phyloP scores from a whole-genome alignment of 2,329 filamentous ascomycete genomes.

The Penicillium griseofulvum region DNA sequence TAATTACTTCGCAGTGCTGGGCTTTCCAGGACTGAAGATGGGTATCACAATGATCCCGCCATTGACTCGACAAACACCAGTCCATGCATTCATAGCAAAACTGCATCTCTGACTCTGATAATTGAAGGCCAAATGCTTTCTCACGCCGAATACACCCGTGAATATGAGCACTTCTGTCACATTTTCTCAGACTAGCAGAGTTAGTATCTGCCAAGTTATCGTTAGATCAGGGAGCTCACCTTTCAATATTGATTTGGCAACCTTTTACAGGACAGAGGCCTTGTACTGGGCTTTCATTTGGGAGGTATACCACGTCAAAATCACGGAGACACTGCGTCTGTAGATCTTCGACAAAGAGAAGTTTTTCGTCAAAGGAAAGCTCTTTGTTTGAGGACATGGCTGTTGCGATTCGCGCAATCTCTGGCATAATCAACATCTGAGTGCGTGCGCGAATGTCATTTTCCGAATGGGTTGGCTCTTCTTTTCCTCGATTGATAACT shows the following conservation, averaged over 20 bases:
- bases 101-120: not conserved
- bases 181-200: constrained; percentile 3
- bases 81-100: constrained; percentile 13
- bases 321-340: constrained; percentile 8
- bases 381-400: constrained; percentile 9
- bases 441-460: not conserved
- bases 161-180: constrained; percentile 9
- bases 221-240: constrained; percentile 1
- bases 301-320: constrained; percentile 15
- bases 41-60: constrained; percentile 1
- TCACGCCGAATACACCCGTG: constrained; percentile 3
- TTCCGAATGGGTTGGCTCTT: constrained; percentile 1
- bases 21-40: constrained; percentile 8
- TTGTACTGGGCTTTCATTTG: constrained; percentile 6
- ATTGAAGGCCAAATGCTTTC: constrained; percentile 3
- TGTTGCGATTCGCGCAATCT: constrained; percentile 12
- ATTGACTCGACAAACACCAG: constrained; percentile 1
- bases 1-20: constrained; percentile 10
- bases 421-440: constrained; percentile 13
- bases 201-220: not conserved
- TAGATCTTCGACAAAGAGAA: constrained; percentile 8
- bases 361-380: constrained; percentile 15
- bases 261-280: constrained; percentile 6
- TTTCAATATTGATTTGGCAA: constrained; percentile 6
- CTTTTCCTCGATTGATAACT: constrained; percentile 13